Base-by-base conservation (phyloP, 176 grass and related monocot species). In the Oryza meridionalis region DNA sequence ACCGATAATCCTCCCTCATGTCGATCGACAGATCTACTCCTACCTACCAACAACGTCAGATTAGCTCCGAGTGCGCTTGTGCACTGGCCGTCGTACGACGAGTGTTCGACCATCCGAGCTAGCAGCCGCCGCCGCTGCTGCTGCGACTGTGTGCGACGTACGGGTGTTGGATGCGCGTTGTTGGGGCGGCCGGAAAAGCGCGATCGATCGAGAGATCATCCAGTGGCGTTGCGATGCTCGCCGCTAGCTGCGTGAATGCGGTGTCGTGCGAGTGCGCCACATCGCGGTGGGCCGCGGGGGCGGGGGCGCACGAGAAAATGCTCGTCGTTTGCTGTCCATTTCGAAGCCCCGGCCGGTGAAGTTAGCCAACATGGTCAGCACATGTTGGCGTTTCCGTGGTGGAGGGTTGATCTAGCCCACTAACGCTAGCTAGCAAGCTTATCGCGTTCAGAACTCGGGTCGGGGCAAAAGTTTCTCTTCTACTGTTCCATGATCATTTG, bases 391-490 rank as follows among this genome's bases (percentile, higher is more conserved):
- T 5, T 62, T 11, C 16, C 44, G 22, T 88, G 67, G 74, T 81
- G 77, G 87, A 76, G 25, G 66, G 31, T 65, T 77, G 65, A 77
- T 81, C 66, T 19, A 66, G 43, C 14, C 62, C 87, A 88, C 81
- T 77, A 15, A 4, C 25, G 37, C 58, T 58, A 58, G 51, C 51
- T 58, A 58, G 46, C 5, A 35, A 59, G 55, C 49, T 46, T 5
- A 37, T 33, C 70, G 63, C 46, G 7, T 51, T 33, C 83, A 31
- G 33, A 31, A 12, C 43, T 50, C 47, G 1, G 4, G 44, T 46
- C 2, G 11, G 12, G 44, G 51, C 6, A 58, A 6, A 17, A 58
- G 17, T 58, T 58, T 21, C 16, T 19, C 4, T 55, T 19, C 17
- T 21, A 43, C 47, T 2, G 5, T 6, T 58, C 17, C 17, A 7